Evolutionary conservation across 495 filamentous ascomycete species (phyloP), one percentile per base, ranked within the genome.

Genomic region (Penicillium roqueforti): DNA sequence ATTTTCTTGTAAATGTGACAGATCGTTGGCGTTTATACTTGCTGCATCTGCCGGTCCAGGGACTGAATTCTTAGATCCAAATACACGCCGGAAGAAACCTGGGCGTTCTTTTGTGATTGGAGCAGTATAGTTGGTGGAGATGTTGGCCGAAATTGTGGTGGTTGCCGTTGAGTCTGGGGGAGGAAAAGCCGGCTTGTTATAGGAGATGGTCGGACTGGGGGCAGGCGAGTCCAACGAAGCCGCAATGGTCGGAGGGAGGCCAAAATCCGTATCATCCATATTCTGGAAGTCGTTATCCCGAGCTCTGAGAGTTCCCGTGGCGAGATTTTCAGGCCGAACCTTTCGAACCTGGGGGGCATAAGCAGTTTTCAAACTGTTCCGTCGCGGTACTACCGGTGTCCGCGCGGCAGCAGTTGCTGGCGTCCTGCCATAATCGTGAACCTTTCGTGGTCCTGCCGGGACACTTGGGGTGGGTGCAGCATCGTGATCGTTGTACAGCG

Each of bases 11-110:
- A 57, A n/a, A 22, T 62, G 60, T 20, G 68, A 49, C 16, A 54
- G 16, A n/a, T 68, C 65, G 29, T 51, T 56, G 10, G 18, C 38
- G 23, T 66, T 59, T 8, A 61, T 46, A 4, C 8, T 43, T 28
- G 56, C 54, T 32, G 47, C 51, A 5, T 72, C 68, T 32, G 60
- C 55, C 8, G 60, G 54, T 22, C 23, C 52, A 14, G 66, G 47
- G 18, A 68, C 53, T 6, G 67, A 43, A 16, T 54, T 74, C 62
- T 77, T 86, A 10, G 51, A 54, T 26, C 85, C 88, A 69, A 97
- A 96, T 11, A 97, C 87, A 56, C 92, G 83, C 52, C 88, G 83
- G 75, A 97, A 97, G 71, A 98, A 98, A 22, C 93, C 91, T 13
- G 80, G 89, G 22, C 85, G 83, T 51, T 92, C 88, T 64, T 86